Base-by-base conservation (phyloP, 2,329 filamentous ascomycete genomes). In the Penicillium sp. region DNA sequence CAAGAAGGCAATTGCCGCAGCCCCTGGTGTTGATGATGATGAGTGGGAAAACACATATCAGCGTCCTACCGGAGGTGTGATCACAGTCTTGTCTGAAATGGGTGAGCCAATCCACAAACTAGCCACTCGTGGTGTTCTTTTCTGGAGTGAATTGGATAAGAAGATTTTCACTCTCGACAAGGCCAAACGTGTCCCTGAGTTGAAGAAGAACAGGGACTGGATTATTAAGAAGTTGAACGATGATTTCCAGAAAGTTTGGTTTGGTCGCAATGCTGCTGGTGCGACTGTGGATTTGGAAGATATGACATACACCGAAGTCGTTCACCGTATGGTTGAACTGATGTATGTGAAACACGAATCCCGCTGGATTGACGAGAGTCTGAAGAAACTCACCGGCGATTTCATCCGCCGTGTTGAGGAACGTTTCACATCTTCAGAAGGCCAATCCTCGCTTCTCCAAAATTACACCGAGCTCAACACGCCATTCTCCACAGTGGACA, bases 31-130 rank as follows among this genome's bases (percentile, higher is more conserved):
- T 35, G 88, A 89, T 51, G 91, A 97, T 68, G 74, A 73, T 60
- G 82, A 93, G 63, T 97, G 92, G 92, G 91, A 96, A 76, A 87
- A 92, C 77, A 95, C 91, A 5, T 96, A 96, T 80, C 91, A 93
- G 78, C 90, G 90, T 18, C 82, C 91, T 24, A 89, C 92, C 57
- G 94, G 94, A 66, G 94, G 94, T 71, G 86, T 99, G 61, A 93
- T 99, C 66, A 99, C 94, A 26, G 94, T 99, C 49, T 86, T 91
- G 62, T 99, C 94, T 1, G 94, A 99, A 77, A 99, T 99, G 95
- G 95, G 94, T 47, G 94, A 99, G 80, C 95, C 94, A 5, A 99
- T 99, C 61, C 94, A 99, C 81, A 99, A 99, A 80, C 84, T 99
- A 59, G 95, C 94, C 16, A 99, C 94, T 49, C 89, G 95, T 58